A percentile compares a stretch with the other conserved stretches of the same genome.
phyloP scores from a whole-genome alignment of 768 basidiomycete genomes.

The Russula abietina region DNA sequence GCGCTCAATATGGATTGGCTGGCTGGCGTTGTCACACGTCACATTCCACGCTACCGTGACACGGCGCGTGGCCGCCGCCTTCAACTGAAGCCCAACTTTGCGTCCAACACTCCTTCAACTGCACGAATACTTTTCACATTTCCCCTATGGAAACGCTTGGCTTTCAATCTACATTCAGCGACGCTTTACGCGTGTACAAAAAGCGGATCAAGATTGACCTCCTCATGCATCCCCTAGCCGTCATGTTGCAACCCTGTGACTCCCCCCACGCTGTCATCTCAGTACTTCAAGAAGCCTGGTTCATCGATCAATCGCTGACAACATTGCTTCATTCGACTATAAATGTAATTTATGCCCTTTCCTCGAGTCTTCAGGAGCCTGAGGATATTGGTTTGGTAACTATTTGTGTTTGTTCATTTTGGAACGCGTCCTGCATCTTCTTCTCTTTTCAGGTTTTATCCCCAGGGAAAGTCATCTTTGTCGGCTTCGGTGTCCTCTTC shows the following conservation, averaged over 20 bases:
- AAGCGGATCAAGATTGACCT: background rate
- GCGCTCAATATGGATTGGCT: too few species aligned
- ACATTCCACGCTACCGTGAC: too few species aligned
- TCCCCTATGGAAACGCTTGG: too few species aligned
- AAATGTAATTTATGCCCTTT: background rate
- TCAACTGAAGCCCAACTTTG: too few species aligned
- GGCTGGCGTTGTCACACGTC: too few species aligned
- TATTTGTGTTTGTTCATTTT: background rate
- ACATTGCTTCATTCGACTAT: background rate
- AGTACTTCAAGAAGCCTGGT: background rate
- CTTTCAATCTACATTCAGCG: background rate
- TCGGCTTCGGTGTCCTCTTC: background rate
- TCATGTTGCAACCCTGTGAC: background rate
- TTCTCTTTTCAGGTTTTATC: background rate
- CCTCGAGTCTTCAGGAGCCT: background rate
- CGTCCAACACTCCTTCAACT: too few species aligned
- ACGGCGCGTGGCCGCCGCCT: too few species aligned
- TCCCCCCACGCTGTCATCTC: background rate
- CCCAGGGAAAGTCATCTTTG: background rate
- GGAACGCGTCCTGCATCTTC: too few species aligned
- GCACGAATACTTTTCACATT: too few species aligned
- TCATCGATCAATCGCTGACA: background rate
- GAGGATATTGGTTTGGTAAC: background rate
- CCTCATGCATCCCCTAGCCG: background rate
- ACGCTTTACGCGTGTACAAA: background rate